A percentile compares a stretch with the other conserved stretches of the same genome.
Conservation (phyloP, 176 grass and related monocot genomes). For the Poa pratensis region DNA sequence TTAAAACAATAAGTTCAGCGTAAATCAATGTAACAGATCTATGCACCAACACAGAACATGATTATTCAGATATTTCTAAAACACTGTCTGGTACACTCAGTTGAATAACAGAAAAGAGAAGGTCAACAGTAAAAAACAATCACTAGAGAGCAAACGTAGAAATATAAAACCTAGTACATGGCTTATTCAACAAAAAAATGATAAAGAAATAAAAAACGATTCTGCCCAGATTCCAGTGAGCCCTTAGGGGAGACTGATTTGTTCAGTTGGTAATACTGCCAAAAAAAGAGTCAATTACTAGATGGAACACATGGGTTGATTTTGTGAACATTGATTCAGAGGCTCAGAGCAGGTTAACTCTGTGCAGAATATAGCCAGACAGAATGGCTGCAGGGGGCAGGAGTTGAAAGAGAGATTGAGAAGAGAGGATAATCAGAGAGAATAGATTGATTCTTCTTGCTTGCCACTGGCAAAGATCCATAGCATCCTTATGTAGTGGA, state of each 20-base stretch:
- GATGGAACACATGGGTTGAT: neutral
- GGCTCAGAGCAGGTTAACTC: neutral
- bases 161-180: neutral
- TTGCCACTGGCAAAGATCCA: neutral
- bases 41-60: slow-evolving; percentile 12
- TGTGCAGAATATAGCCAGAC: neutral
- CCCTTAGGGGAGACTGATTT: slow-evolving; percentile 2
- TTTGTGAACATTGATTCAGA: neutral
- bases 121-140: neutral
- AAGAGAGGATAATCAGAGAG: slow-evolving; percentile 1
- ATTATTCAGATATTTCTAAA: neutral
- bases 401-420: neutral
- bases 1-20: slow-evolving; percentile 2
- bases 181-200: neutral
- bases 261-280: slow-evolving; percentile 2
- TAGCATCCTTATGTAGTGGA: neutral
- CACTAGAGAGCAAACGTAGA: neutral
- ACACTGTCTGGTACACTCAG: neutral
- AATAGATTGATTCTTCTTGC: neutral
- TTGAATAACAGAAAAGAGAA: neutral
- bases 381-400: neutral
- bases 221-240: slow-evolving; percentile 9
- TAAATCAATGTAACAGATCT: slow-evolving; percentile 17
- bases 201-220: neutral
- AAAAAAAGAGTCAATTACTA: slow-evolving; percentile 16